Conservation (phyloP, 306 rosid species). For the Spatholobus suberectus region DNA sequence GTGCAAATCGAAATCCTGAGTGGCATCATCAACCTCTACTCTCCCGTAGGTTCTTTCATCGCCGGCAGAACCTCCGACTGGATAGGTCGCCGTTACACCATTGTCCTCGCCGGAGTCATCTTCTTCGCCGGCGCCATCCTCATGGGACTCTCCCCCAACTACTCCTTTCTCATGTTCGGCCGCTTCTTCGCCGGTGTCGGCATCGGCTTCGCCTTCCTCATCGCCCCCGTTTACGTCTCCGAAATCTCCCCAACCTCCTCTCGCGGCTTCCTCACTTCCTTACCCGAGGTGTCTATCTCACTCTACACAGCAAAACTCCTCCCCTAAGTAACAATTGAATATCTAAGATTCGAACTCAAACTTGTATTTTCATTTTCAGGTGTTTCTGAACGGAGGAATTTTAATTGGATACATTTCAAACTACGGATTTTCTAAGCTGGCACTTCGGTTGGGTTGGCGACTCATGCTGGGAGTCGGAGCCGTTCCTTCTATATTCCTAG, state of each 20-base stretch:
- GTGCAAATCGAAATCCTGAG: slow-evolving; percentile 55
- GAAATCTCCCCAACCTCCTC: slow-evolving; percentile 77
- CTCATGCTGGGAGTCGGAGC: slow-evolving; percentile 77
- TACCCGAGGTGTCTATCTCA: no score
- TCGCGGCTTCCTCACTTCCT: slow-evolving; percentile 84
- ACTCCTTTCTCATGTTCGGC: slow-evolving; percentile 82
- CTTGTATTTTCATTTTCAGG: no score
- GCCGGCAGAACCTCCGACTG: slow-evolving; percentile 84
- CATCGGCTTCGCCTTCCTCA: slow-evolving; percentile 76
- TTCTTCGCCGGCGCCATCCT: slow-evolving; percentile 76
- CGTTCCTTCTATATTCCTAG: slow-evolving; percentile 59
- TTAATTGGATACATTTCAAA: slow-evolving; percentile 75
- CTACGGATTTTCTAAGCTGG: slow-evolving; percentile 59
- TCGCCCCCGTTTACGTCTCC: slow-evolving; percentile 77
- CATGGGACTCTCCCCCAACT: slow-evolving; percentile 85
- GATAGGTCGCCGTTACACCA: slow-evolving; percentile 88
- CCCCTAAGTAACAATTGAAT: no score
- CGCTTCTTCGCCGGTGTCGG: slow-evolving; percentile 81
- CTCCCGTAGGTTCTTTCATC: slow-evolving; percentile 62
- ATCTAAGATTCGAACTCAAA: no score
- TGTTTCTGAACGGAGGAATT: slow-evolving; percentile 66
- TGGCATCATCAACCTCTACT: slow-evolving; percentile 71
- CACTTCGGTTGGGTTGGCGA: slow-evolving; percentile 66
- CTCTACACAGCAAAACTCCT: no score
- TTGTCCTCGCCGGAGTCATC: slow-evolving; percentile 60